Conservation (phyloP, 2,329 filamentous ascomycete genomes). For the Curvularia spicifera region DNA sequence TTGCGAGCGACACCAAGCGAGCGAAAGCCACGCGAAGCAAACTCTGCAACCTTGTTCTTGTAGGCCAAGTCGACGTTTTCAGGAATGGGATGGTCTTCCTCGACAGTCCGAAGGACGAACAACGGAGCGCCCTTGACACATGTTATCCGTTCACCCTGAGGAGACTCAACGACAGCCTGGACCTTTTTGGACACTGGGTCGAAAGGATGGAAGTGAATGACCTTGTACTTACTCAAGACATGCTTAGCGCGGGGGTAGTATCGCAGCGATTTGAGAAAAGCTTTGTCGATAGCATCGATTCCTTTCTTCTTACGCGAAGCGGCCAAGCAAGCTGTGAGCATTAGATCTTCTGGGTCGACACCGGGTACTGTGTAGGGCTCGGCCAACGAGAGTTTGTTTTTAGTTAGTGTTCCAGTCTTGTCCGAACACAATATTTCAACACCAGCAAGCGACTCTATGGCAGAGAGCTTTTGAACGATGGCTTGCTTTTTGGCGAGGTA, state of each 20-base stretch:
- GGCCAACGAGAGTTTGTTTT: constrained; percentile 88
- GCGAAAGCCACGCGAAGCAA: constrained; percentile 91
- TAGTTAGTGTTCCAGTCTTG: constrained; percentile 92
- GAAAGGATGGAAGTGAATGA: constrained; percentile 84
- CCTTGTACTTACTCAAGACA: constrained; percentile 82
- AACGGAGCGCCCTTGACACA: constrained; percentile 92
- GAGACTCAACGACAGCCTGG: constrained; percentile 80
- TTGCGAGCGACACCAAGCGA: constrained; percentile 93
- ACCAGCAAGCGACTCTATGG: constrained; percentile 89
- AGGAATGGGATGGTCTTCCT: constrained; percentile 81
- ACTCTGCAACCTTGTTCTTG: constrained; percentile 91
- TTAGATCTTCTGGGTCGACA: constrained; percentile 84
- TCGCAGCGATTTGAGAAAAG: constrained; percentile 84
- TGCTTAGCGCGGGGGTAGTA: constrained; percentile 83
- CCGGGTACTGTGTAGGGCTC: constrained; percentile 84
- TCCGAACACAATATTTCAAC: constrained; percentile 94
- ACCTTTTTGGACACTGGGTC: constrained; percentile 96
- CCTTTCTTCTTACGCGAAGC: constrained; percentile 95
- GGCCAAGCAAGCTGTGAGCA: constrained; percentile 89
- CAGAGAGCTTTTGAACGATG: constrained; percentile 90
- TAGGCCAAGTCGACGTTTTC: constrained; percentile 80
- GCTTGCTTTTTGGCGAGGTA: constrained; percentile 92
- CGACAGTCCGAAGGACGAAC: constrained; percentile 84
- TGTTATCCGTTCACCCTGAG: constrained; percentile 80
- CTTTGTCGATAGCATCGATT: constrained; percentile 94